Base-by-base conservation (phyloP, 805 yeast genomes). In the Blastobotrys peoriensis region DNA sequence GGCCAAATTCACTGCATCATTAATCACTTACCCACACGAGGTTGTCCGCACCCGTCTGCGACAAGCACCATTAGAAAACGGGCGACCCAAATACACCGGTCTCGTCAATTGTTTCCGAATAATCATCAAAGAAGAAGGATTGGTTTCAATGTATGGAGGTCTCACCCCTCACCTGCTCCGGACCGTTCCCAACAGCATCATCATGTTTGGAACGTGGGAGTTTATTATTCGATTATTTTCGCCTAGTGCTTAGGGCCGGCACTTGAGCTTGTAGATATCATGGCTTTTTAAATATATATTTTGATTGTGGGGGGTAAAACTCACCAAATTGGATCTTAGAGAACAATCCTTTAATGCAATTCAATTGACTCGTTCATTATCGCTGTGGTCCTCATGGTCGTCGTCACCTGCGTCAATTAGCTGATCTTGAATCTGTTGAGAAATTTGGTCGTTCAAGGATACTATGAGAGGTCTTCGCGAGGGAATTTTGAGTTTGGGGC, bases 181-280 rank as follows among this genome's bases (percentile, higher is more conserved):
- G 65, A 93, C 98, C 0, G 98, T 93, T 42, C 99, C 99, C 2
- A 93, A 93, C 66, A 85, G 95, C 59, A 88, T 93, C 61, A 91
- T 93, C 55, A 93, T 93, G 98, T 93, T 93, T 70, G 98, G 99
- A 38, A 89, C 98, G 2, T 93, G 98, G 98, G 99, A 93, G 61
- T 63, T 93, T 27, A 79, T 84, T 23, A 48, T 53, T 6, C 41
- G 50, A 17, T 25, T 47, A 10, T 45, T 51, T 25, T 44, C 54
- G n/a, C n/a, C 16, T 4, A 39, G 16, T 22, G 33, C 10, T n/a
- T 22, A 13, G 35, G n/a, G 21, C 21, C 34, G 23, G 30, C 30
- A 25, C 30, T n/a, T n/a, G n/a, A n/a, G n/a, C n/a, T n/a, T n/a
- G n/a, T n/a, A n/a, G n/a, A n/a, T n/a, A n/a, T n/a, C n/a, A n/a